Evolutionary conservation across 495 filamentous ascomycete species (phyloP), one percentile per base, ranked within the genome.

Genomic region (Talaromyces borbonicus): DNA sequence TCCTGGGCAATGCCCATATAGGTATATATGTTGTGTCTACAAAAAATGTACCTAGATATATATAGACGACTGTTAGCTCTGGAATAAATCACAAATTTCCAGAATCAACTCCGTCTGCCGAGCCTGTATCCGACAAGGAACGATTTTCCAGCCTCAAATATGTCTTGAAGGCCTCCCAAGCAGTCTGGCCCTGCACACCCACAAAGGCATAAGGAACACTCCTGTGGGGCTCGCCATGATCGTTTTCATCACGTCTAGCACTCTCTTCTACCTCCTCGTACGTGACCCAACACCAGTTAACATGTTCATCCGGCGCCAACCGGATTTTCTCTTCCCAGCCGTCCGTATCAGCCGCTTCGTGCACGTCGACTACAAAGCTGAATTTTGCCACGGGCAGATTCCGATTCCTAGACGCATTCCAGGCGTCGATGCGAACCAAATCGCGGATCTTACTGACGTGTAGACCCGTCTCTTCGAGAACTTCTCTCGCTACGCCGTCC

Each of bases 381-480:
- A 61, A 66, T 51, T 68, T 66, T n/a, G 49, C 51, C 14, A 15
- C 23, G 8, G 53, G 52, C 35, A 38, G 2, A 16, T 9, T 15
- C 35, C 11, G 16, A 39, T 37, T 42, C 9, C 45, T 55, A 1
- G 49, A 35, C 8, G 50, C 52, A 27, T 49, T 43, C 63, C 65
- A 65, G 23, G 56, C 49, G 49, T 65, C 59, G 3, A 61, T 50
- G 23, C 49, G 47, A 5, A 75, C 70, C 20, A 72, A 49, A 35
- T 69, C 61, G 3, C 67, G 55, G 29, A 81, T 54, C 11, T 51
- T 52, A 19, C 59, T 63, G 0, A 77, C 68, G 35, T 62, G 57
- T 38, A 83, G 50, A 2, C 77, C 79, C 0, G 72, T 77, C 53
- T 83, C 79, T 56, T 84, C 80, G 20, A 63, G 57, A 2, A 78